Evolutionary conservation across 2,329 filamentous ascomycete species (phyloP).

Genomic region (Verticillium isaacii): DNA sequence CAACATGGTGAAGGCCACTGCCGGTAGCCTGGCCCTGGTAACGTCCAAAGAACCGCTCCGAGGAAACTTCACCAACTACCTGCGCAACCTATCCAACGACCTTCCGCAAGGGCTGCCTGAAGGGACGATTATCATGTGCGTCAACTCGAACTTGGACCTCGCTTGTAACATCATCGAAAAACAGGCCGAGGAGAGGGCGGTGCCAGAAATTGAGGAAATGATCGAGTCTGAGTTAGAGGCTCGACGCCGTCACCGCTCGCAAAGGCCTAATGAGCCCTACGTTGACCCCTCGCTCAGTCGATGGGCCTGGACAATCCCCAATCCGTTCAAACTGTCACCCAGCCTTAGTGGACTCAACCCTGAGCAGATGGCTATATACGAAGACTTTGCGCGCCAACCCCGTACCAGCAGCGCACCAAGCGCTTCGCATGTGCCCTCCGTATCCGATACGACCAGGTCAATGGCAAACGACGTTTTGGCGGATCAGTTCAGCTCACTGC

Average conservation of each 20-base stretch:
- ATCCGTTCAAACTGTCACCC: constrained; percentile 83
- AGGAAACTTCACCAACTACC: constrained; percentile 96
- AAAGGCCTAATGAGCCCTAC: constrained; percentile 78
- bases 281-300: constrained; percentile 76
- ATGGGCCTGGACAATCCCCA: constrained; percentile 91
- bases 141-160: constrained; percentile 93
- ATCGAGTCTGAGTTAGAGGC: constrained; percentile 76
- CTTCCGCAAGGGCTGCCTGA: constrained; percentile 83
- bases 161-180: constrained; percentile 94
- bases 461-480: constrained; percentile 61
- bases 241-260: constrained; percentile 69
- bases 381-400: constrained; percentile 87
- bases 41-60: constrained; percentile 96
- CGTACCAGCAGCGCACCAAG: constrained; percentile 55
- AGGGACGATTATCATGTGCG: constrained; percentile 95
- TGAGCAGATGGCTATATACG: constrained; percentile 93
- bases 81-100: constrained; percentile 64
- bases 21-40: constrained; percentile 90
- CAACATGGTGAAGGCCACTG: constrained; percentile 91
- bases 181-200: constrained; percentile 86
- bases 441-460: constrained; percentile 56
- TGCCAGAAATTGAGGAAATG: constrained; percentile 92
- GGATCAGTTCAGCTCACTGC: constrained; percentile 55
- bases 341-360: constrained; percentile 68
- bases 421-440: constrained; percentile 49